These are phyloP conservation scores for Auricularia cornea DNA, from an alignment of 768 basidiomycete genomes.

Conservation along the genomic window DNA sequence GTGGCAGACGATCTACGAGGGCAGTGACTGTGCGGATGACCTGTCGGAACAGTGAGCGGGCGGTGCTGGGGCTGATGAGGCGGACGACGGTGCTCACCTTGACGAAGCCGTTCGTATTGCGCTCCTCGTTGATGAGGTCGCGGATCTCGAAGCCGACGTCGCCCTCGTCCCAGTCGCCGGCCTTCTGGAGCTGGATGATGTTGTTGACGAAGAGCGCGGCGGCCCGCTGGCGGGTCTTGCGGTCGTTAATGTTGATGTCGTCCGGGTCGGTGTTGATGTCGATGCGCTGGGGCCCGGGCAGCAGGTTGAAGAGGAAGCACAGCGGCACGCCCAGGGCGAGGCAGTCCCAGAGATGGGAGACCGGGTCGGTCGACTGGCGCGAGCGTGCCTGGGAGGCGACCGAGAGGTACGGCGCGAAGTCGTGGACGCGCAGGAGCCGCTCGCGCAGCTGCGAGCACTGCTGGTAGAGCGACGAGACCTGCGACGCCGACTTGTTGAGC, in stretches of 20 bases:
- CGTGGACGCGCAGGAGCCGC: conserved; percentile 69
- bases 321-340: conserved; percentile 90
- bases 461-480: conserved; percentile 84
- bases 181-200: conserved; percentile 54
- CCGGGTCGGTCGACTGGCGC: conserved; percentile 81
- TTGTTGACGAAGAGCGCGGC: conserved; percentile 90
- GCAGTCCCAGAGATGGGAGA: conserved; percentile 89
- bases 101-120: conserved; percentile 87
- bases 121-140: conserved; percentile 69
- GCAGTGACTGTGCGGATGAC: conserved; percentile 84
- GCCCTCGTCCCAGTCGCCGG: conserved; percentile 40
- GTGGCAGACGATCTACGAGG: conserved; percentile 69
- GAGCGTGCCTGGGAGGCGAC: conserved; percentile 25
- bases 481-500: conserved; percentile 85
- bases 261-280: conserved; percentile 58
- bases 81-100: conserved; percentile 51
- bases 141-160: conserved; percentile 82
- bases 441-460: conserved; percentile 75
- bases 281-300: conserved; percentile 33
- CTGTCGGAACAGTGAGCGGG: conserved; percentile 31
- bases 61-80: neutral
- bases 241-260: conserved; percentile 50
- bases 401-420: conserved; percentile 41
- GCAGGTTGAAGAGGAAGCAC: conserved; percentile 92
- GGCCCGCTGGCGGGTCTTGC: conserved; percentile 76